Base-by-base conservation (phyloP, 2,329 filamentous ascomycete genomes). In the Apiospora phragmitis region DNA sequence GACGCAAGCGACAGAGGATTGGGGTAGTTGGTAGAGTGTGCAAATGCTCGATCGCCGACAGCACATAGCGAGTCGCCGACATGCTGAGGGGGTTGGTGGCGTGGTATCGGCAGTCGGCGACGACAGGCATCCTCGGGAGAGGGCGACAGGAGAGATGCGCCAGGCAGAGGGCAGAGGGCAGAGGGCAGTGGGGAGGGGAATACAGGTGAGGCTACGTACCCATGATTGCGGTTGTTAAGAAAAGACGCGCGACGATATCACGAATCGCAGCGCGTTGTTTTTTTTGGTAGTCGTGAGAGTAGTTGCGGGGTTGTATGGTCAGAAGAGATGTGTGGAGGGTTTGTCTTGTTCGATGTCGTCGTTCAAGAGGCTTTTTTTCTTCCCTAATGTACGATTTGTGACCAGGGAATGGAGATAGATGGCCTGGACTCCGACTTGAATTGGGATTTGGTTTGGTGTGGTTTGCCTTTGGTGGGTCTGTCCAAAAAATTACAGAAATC, bases 161-260 rank as follows among this genome's bases (percentile, higher is more conserved):
- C 65, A 67, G 24, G 38, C 65, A 67, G 24, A 9, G 29, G 65
- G 65, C 66, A 71, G 45, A 7, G 65, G 18, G 16, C 43, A 45
- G 43, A 7, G 43, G 43, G 43, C 43, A 14, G 65, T 65, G 45
- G 7, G 55, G 42, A 12, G 11, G 62, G 42, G 32, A 59, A 43
- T 29, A 51, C 29, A 29, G 38, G 73, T n/a, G 73, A 67, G 71
- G 78, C 71, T 72, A 78, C 87, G 81, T 83, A 90, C 88, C 85
- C 88, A 90, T 90, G 85, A 84, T 90, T 88, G 87, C 87, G 87
- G 84, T 83, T 82, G 80, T 75, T 72, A 16, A n/a, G 70, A 71
- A 71, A 69, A 71, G 71, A 75, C 76, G 78, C 77, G 77, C 77
- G 73, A 77, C 72, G 73, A 69, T 73, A 65, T 71, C 67, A 68